Conservation (phyloP, 2,329 filamentous ascomycete species). For the Escovopsis sp. region DNA sequence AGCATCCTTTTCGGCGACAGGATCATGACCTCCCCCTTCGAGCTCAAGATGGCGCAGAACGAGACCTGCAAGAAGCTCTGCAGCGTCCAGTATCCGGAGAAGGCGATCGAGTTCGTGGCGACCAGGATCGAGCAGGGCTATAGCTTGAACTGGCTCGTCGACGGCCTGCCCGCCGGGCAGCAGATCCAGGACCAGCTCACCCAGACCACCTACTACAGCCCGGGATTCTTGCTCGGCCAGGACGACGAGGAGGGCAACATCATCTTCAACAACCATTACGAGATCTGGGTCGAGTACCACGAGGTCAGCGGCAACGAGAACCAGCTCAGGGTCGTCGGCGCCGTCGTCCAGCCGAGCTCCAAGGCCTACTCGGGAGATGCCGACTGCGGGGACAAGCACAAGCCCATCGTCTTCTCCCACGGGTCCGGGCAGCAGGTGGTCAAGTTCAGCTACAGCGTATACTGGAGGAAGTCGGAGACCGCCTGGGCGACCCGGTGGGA, state of each 20-base stretch:
- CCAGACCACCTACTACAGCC: conserved; percentile 70
- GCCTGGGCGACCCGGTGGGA: conserved; percentile 97
- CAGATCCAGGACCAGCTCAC: conserved; percentile 63
- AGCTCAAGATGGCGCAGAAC: conserved; percentile 74
- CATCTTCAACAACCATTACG: conserved; percentile 83
- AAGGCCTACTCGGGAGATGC: conserved; percentile 40
- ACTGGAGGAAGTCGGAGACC: conserved; percentile 71
- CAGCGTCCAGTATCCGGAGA: conserved; percentile 45
- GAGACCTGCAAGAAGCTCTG: conserved; percentile 80
- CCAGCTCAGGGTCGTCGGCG: conserved; percentile 79
- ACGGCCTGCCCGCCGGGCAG: conserved; percentile 84
- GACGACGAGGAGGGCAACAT: conserved; percentile 39
- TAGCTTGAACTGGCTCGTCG: conserved; percentile 89
- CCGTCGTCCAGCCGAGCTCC: conserved; percentile 73
- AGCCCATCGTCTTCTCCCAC: conserved; percentile 48
- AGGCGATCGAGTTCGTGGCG: conserved; percentile 66
- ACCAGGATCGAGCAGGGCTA: conserved; percentile 70
- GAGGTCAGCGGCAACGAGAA: conserved; percentile 50
- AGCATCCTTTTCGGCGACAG: conserved; percentile 96
- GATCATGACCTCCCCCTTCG: conserved; percentile 91
- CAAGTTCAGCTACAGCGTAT: conserved; percentile 82
- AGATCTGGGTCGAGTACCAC: conserved; percentile 89
- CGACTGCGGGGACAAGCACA: conserved; percentile 47
- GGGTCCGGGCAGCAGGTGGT: conserved; percentile 43
- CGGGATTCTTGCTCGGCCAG: conserved; percentile 69